Evolutionary conservation across 768 basidiomycete species (phyloP), one percentile per base, ranked within the genome.

Genomic region (Phylloporus rhodoxanthus): DNA sequence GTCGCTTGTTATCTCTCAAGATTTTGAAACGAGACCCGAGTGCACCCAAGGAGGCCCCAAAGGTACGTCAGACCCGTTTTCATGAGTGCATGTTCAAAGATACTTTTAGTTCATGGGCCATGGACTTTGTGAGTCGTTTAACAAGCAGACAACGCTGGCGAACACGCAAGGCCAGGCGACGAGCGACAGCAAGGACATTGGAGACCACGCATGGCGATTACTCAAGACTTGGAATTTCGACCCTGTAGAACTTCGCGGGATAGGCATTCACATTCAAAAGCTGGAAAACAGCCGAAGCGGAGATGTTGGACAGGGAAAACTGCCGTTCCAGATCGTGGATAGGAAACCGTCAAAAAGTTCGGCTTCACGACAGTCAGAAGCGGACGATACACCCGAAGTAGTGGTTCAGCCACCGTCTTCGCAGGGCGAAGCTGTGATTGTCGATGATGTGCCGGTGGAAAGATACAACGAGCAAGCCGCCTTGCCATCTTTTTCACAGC

Each of bases 211-310:
- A 6, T 88, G 86, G 80, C 76, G 78, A 52, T 67, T 96, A 14
- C 72, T 95, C 26, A 74, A 78, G 57, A 76, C 79, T 1, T 83
- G 92, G 65, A 72, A 77, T 32, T 85, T 96, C 43, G 87, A 91
- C 54, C 82, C 92, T 0, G 79, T 73, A 51, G 95, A 97, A 54
- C 70, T 98, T n/a, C 78, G 95, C 19, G 95, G 95, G 1, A 79
- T 98, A 48, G 92, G 90, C 0, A 85, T 98, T 8, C 91, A 94
- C 59, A 80, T 97, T 11, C 84, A 87, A 60, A 97, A 93, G 64
- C 75, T 98, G 5, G 91, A 96, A 67, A 71, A 75, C 7, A 58
- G 64, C 4, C 60, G 62, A 20, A 59, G 55, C 13, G 59, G 64
- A 9, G 71, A 74, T 14, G 56, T 68, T 4, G 84, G 81, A 1